These are phyloP conservation scores for Takashimella tepidaria DNA, from an alignment of 1,284 basidiomycete genomes.

Conservation along the genomic window DNA sequence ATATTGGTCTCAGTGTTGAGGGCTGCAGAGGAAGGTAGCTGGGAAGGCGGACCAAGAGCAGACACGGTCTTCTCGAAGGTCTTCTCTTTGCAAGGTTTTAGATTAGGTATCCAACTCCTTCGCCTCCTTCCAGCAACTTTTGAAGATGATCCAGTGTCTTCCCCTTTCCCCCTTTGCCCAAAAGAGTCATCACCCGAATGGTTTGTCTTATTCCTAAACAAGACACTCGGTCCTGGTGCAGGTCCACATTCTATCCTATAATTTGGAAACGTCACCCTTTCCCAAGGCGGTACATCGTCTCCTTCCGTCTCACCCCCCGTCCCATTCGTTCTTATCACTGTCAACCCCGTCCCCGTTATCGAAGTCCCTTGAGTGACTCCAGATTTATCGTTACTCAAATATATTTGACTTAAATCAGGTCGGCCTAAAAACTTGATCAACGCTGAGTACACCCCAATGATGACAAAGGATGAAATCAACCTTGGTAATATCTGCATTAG, in stretches of 20 bases:
- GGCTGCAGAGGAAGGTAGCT: too few species aligned
- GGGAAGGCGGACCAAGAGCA: too few species aligned
- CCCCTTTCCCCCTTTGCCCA: too few species aligned
- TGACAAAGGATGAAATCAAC: slow-evolving; percentile 10
- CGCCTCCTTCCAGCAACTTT: background rate
- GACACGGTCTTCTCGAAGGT: too few species aligned
- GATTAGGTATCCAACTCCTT: slow-evolving; percentile 1
- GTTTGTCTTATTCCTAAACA: too few species aligned
- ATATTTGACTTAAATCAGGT: slow-evolving; percentile 8
- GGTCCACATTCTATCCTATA: slow-evolving; percentile 1
- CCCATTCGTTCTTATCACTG: background rate
- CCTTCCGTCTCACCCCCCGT: background rate
- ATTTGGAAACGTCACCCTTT: slow-evolving; percentile 12
- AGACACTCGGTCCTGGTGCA: background rate
- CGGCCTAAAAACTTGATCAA: slow-evolving; percentile 18
- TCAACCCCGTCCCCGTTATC: background rate
- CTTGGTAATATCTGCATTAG: slow-evolving; percentile 19
- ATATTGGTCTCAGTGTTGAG: too few species aligned
- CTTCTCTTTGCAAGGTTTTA: background rate
- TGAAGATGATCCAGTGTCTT: too few species aligned
- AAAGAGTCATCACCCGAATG: too few species aligned
- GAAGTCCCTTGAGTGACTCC: slow-evolving; percentile 6
- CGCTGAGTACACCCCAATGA: slow-evolving; percentile 13
- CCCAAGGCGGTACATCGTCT: slow-evolving; percentile 18
- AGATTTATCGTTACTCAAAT: background rate